phyloP scores from a whole-genome alignment of 75 land plant genomes.

The Chamaecyparis obtusa region DNA sequence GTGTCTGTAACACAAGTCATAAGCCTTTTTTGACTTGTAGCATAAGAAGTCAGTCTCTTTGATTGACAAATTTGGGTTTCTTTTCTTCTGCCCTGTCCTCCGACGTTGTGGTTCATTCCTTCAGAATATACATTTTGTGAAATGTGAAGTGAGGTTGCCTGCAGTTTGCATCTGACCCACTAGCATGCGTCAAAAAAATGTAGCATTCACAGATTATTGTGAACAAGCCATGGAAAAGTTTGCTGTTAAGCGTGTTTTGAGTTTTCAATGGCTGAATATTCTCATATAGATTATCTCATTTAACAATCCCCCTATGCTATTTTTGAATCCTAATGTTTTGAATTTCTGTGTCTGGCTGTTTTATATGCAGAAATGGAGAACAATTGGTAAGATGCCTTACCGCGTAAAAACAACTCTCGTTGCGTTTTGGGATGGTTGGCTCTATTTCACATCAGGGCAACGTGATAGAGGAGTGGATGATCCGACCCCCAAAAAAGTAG shows the following conservation, averaged over 20 bases:
- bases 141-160: background rate
- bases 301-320: background rate
- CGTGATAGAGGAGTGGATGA: slow-evolving; percentile 85
- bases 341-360: background rate
- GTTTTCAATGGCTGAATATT: background rate
- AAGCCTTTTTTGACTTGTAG: background rate
- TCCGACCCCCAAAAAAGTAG: slow-evolving; percentile 77
- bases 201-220: background rate
- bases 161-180: background rate
- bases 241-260: background rate
- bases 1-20: background rate
- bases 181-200: background rate
- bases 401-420: slow-evolving; percentile 83
- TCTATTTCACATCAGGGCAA: slow-evolving; percentile 97
- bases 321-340: background rate
- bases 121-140: background rate
- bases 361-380: slow-evolving; percentile 75
- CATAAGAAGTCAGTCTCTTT: background rate
- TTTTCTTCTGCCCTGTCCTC: background rate
- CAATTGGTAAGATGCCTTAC: slow-evolving; percentile 79
- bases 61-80: background rate
- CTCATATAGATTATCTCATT: background rate
- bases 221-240: background rate
- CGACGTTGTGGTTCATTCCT: background rate
- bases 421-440: slow-evolving; percentile 91